Percentiles rank a stretch among this genome's conserved stretches.
Evolutionary conservation across 768 basidiomycete genomes (phyloP).

Genomic region (Punctularia strigosozonata): DNA sequence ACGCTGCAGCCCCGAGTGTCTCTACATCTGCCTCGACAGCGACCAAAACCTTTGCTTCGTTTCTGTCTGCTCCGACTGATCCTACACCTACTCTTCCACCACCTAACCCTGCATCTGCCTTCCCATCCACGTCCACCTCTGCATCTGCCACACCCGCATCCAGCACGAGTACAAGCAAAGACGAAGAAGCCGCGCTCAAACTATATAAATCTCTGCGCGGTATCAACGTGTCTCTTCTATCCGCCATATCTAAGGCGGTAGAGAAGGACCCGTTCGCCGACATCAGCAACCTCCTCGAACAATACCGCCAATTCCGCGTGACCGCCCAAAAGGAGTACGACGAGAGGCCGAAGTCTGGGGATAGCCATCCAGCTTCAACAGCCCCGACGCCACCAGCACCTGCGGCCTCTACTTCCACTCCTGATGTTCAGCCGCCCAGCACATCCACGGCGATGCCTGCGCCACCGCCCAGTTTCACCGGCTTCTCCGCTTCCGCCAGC

Average conservation of each 20-base stretch:
- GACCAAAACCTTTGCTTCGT: conserved; percentile 40
- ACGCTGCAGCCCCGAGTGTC: conserved; percentile 14
- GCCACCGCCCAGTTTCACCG: conserved; percentile 25
- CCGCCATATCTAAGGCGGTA: conserved; percentile 44
- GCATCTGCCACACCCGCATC: neutral
- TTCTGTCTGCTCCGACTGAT: conserved; percentile 19
- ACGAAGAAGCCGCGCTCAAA: conserved; percentile 26
- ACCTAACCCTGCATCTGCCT: neutral
- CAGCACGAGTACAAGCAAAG: conserved; percentile 10
- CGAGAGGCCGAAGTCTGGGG: conserved; percentile 11
- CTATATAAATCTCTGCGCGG: conserved; percentile 67
- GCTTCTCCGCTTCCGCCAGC: conserved; percentile 17
- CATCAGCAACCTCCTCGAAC: conserved; percentile 38
- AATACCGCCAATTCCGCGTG: conserved; percentile 45
- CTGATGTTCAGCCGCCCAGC: no score
- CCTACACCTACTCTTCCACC: conserved; percentile 10
- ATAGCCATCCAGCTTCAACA: conserved; percentile 5
- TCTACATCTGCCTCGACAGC: conserved; percentile 28
- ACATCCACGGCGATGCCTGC: conserved; percentile 20
- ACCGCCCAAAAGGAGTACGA: conserved; percentile 49
- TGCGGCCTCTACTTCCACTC: no score
- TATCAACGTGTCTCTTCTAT: conserved; percentile 54
- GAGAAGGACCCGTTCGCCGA: conserved; percentile 66
- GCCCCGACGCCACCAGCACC: conserved; percentile 4
- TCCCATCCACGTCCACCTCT: neutral